phyloP scores from a whole-genome alignment of 2,329 filamentous ascomycete species.

The Xylaria sp. region DNA sequence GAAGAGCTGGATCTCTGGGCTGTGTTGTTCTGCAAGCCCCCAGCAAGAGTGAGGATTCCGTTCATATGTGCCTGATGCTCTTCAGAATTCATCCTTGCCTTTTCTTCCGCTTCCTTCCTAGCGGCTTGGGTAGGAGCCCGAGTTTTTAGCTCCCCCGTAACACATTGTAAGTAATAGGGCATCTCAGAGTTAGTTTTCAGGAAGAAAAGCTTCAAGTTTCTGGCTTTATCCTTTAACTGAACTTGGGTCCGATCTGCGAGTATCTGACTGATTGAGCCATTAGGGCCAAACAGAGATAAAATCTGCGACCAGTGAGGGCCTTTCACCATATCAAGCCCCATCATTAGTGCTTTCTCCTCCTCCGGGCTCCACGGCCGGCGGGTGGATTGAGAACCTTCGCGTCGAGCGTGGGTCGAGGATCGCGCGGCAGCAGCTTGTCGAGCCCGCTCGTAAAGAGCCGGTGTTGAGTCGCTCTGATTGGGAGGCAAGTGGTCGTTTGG shows the following conservation, averaged over 20 bases:
- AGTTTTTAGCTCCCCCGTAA: slow-evolving; percentile 91
- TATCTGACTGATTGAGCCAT: slow-evolving; percentile 82
- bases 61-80: slow-evolving; percentile 70
- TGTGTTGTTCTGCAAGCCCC: slow-evolving; percentile 60
- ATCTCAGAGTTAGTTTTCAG: slow-evolving; percentile 92
- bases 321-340: slow-evolving; percentile 86
- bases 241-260: slow-evolving; percentile 91
- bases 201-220: slow-evolving; percentile 91
- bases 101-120: slow-evolving; percentile 73
- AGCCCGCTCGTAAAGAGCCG: slow-evolving; percentile 67
- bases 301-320: slow-evolving; percentile 96
- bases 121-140: slow-evolving; percentile 80
- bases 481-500: slow-evolving; percentile 59
- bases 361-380: slow-evolving; percentile 88
- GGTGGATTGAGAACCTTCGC: slow-evolving; percentile 69
- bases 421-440: slow-evolving; percentile 69
- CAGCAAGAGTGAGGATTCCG: slow-evolving; percentile 67
- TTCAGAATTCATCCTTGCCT: slow-evolving; percentile 66
- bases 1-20: slow-evolving; percentile 40
- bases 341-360: slow-evolving; percentile 90
- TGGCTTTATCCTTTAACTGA: slow-evolving; percentile 90
- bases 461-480: slow-evolving; percentile 66
- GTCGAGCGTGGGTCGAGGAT: slow-evolving; percentile 64
- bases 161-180: slow-evolving; percentile 85
- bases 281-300: slow-evolving; percentile 81